Evolutionary conservation across 2,329 filamentous ascomycete genomes (phyloP).

Genomic region (Beauveria caledonica): DNA sequence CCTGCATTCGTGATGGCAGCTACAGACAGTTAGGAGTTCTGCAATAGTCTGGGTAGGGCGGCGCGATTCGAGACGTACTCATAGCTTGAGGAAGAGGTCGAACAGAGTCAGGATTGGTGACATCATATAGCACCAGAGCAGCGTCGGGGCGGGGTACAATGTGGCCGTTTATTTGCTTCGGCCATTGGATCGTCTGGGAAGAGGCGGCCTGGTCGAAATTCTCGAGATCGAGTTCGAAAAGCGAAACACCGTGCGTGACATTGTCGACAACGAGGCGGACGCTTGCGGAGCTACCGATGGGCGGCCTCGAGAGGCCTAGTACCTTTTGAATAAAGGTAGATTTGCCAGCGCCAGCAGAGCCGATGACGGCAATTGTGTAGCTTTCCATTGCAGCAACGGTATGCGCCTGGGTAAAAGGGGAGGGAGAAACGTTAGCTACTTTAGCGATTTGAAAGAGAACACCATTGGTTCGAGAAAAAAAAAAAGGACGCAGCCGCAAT

Average conservation of each 20-base stretch:
- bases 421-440: not conserved
- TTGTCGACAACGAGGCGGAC: conserved; percentile 52
- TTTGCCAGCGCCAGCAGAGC: conserved; percentile 58
- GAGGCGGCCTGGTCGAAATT: conserved; percentile 51
- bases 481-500: conserved; percentile 12
- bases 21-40: conserved; percentile 28
- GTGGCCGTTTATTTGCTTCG: conserved; percentile 59
- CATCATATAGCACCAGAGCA: conserved; percentile 80
- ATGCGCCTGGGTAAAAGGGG: conserved; percentile 18
- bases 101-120: conserved; percentile 69
- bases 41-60: not conserved
- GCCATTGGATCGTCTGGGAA: conserved; percentile 53
- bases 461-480: not conserved
- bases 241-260: conserved; percentile 47
- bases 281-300: conserved; percentile 46
- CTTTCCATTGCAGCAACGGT: conserved; percentile 41
- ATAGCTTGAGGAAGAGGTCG: conserved; percentile 65
- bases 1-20: conserved; percentile 65
- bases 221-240: conserved; percentile 59
- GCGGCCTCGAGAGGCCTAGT: conserved; percentile 44
- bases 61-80: conserved; percentile 49
- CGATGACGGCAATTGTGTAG: conserved; percentile 59
- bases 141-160: conserved; percentile 72
- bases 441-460: not conserved
- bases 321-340: conserved; percentile 59